Base-by-base conservation (phyloP, 495 filamentous ascomycete species). In the Penicillium lagena region DNA sequence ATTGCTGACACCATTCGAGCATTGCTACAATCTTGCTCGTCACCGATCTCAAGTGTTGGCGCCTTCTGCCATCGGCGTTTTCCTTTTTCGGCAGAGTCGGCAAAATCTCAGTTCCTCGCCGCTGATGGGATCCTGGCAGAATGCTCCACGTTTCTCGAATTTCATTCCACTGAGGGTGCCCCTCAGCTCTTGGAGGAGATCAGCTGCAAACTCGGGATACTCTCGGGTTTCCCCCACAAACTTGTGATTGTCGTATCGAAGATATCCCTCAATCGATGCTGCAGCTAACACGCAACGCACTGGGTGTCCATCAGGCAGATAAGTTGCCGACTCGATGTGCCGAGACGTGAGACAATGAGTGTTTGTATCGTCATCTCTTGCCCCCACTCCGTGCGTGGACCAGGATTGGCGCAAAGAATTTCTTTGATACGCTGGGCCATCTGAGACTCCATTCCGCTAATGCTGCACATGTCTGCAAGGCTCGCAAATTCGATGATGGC, bases 401-500 rank as follows among this genome's bases (percentile, higher is more conserved):
- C 13, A 15, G 46, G 51, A 14, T 49, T 53, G n/a, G 11, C 22
- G 29, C 43, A 11, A 12, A 51, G 49, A 29, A 57, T 39, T 28
- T 40, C 31, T 34, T 54, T 57, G 42, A 60, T 49, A 33, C 45
- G 47, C 34, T 54, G 41, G 37, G 56, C 54, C 40, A 57, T 49
- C 27, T 42, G n/a, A 43, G 41, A 17, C 43, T 57, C 54, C 35
- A 60, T 48, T 12, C 45, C 48, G 35, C 39, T 46, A 13, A 60
- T 40, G 43, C 40, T 10, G 39, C 46, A 60, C 51, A 50, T 60
- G 46, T 60, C 54, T 40, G 50, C 51, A 40, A 60, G 38, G 44
- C 55, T 50, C 28, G 31, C 47, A 32, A 58, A 49, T 43, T 60
- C n/a, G n/a, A n/a, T n/a, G n/a, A n/a, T n/a, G n/a, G n/a, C n/a